Evolutionary conservation across 2,329 filamentous ascomycete genomes (phyloP).

Genomic region (Paecilomyces formosus): DNA sequence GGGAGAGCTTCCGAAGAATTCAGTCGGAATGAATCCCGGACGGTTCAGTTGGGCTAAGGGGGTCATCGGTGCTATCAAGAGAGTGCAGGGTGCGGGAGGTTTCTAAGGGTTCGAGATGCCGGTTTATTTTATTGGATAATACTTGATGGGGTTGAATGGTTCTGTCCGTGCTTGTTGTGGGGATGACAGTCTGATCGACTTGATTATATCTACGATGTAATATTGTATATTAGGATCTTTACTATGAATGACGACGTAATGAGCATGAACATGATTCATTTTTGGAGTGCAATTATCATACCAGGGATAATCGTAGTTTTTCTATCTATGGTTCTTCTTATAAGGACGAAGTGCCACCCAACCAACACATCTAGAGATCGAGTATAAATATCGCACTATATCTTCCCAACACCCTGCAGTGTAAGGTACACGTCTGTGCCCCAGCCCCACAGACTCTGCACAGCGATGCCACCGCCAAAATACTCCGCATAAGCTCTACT

Average conservation of each 20-base stretch:
- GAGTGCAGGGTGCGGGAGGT: slow-evolving; percentile 50
- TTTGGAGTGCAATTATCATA: not conserved
- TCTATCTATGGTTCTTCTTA: no score
- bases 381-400: slow-evolving; percentile 17
- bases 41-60: slow-evolving; percentile 54
- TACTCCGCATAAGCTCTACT: slow-evolving; percentile 95
- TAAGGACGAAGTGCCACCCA: no score
- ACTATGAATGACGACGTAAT: not conserved
- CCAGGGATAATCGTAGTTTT: no score
- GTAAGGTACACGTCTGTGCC: slow-evolving; percentile 63
- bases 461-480: slow-evolving; percentile 87
- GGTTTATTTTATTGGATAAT: no score
- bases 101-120: slow-evolving; percentile 31
- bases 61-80: slow-evolving; percentile 49
- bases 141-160: not conserved
- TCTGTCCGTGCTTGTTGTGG: not conserved
- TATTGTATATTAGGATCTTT: not conserved
- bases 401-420: slow-evolving; percentile 51
- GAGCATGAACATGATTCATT: not conserved
- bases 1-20: slow-evolving; percentile 42
- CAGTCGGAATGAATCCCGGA: slow-evolving; percentile 48
- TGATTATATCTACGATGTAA: no score
- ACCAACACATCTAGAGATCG: not conserved
- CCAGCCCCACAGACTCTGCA: slow-evolving; percentile 97
- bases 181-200: not conserved